Evolutionary conservation across 1,284 basidiomycete genomes (phyloP).

Genomic region (Inonotus hispidus): DNA sequence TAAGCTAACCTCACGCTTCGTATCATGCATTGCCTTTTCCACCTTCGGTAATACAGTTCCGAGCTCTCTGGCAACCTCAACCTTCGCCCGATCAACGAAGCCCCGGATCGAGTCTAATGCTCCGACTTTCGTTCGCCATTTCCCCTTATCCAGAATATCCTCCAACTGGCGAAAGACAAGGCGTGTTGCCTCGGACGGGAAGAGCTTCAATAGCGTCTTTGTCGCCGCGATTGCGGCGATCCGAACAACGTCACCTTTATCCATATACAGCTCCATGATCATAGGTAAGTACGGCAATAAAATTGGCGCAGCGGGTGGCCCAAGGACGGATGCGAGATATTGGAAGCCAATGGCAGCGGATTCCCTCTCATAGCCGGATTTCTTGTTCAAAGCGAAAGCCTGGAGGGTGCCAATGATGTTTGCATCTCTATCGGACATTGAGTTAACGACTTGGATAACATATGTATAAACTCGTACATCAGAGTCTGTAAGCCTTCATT

Average conservation of each 20-base stretch:
- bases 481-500: conserved; percentile 60
- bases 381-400: conserved; percentile 79
- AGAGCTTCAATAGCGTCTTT: conserved; percentile 80
- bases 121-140: conserved; percentile 96
- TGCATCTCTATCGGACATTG: conserved; percentile 42
- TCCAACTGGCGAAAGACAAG: conserved; percentile 72
- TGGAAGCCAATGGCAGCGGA: conserved; percentile 84
- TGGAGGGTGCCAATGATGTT: conserved; percentile 63
- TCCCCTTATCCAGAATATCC: conserved; percentile 74
- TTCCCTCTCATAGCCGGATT: conserved; percentile 90
- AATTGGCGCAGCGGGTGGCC: conserved; percentile 76
- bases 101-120: conserved; percentile 81
- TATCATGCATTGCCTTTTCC: conserved; percentile 94
- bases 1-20: conserved; percentile 78
- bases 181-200: conserved; percentile 79
- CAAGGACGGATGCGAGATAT: conserved; percentile 68
- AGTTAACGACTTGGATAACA: conserved; percentile 10
- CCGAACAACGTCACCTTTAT: conserved; percentile 93
- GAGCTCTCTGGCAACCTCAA: conserved; percentile 83
- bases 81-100: conserved; percentile 68
- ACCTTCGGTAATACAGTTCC: conserved; percentile 83
- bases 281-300: conserved; percentile 75
- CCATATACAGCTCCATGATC: conserved; percentile 85
- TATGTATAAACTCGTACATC: conserved; percentile 39
- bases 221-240: conserved; percentile 78